Base-by-base conservation (phyloP, 805 yeast genomes). In the Pichia kluyveri region DNA sequence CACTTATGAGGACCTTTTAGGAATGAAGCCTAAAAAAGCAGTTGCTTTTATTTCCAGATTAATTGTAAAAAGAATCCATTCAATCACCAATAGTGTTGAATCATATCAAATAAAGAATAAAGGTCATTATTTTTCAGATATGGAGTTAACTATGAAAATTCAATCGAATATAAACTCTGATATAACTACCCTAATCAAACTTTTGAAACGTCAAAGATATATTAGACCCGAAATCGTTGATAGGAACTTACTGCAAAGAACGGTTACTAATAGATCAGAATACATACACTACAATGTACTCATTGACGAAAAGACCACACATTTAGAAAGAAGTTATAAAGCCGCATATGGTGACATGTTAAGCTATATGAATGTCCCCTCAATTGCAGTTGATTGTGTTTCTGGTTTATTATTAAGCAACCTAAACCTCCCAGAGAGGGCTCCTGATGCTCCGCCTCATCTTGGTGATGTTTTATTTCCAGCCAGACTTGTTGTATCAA, bases 391-490 rank as follows among this genome's bases (percentile, higher is more conserved):
- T 62, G 73, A 79, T 51, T 96, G 88, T 63, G 83, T 88, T 42
- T 83, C 89, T 18, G 89, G 83, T 54, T 93, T 95, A 5, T 70
- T 93, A 51, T 71, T 93, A 60, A 82, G 80, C 69, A 87, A 87
- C 12, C 73, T 91, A 65, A 83, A 80, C 65, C 80, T 89, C 43
- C 97, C 98, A 42, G 79, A 81, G 28, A 83, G 95, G 26, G 86
- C 83, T 40, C 87, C 93, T 36, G 82, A 86, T 43, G 86, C 81
- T 56, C 70, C 86, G 52, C 79, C 89, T 9, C 77, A 86, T 61
- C 11, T 37, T 18, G 87, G 88, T 59, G 97, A 93, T 61, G 91
- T 91, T 6, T 72, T 93, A 47, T 91, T 87, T 80, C 98, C 98
- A 19, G 91, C 97, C 1, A 80, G 96, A 71, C 86, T 91, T 53